phyloP scores from a whole-genome alignment of 2,329 filamentous ascomycete genomes.

The Lachnellula hyalina region DNA sequence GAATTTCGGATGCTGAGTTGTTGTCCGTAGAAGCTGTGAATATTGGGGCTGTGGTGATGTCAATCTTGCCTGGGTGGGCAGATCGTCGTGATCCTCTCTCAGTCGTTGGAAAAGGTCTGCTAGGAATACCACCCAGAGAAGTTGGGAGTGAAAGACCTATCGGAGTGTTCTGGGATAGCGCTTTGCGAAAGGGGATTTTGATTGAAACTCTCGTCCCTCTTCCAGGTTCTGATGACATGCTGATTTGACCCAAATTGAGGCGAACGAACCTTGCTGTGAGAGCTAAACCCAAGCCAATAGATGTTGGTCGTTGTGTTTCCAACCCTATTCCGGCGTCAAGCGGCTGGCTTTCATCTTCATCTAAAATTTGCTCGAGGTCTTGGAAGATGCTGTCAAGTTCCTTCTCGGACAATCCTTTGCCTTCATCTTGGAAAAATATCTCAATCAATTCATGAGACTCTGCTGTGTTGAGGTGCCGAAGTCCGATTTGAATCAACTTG shows the following conservation, averaged over 20 bases:
- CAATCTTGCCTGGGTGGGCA: background rate
- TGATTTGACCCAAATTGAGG: constrained; percentile 20
- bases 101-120: constrained; percentile 1
- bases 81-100: background rate
- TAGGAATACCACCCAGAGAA: constrained; percentile 6
- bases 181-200: constrained; percentile 21
- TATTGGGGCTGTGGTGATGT: background rate
- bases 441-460: constrained; percentile 15
- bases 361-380: constrained; percentile 20
- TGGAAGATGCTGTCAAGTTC: constrained; percentile 20
- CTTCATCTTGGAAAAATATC: constrained; percentile 19
- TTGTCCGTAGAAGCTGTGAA: background rate
- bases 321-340: background rate
- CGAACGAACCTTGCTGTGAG: constrained; percentile 21
- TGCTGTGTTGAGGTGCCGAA: constrained; percentile 11
- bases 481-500: constrained; percentile 10
- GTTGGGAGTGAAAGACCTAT: constrained; percentile 7
- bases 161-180: background rate
- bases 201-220: constrained; percentile 21
- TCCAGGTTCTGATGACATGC: constrained; percentile 13
- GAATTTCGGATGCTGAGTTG: background rate
- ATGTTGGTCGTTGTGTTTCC: constrained; percentile 1
- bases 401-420: constrained; percentile 17
- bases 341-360: constrained; percentile 16
- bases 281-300: constrained; percentile 21